phyloP scores from a whole-genome alignment of 1,284 basidiomycete genomes.

The Chiua sp. region DNA sequence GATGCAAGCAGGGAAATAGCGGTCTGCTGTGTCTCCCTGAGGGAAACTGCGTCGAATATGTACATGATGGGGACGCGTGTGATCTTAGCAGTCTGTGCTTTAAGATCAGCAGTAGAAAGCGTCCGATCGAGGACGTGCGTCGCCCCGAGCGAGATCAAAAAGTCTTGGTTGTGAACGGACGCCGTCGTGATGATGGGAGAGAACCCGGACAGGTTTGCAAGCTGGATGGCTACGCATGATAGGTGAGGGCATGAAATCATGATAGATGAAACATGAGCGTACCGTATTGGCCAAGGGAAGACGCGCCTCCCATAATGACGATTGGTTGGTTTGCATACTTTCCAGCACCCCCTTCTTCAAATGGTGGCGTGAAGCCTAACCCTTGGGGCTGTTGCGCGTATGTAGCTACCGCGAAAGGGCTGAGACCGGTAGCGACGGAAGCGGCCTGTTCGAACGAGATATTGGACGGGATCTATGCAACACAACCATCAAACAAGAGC shows the following conservation, averaged over 20 bases:
- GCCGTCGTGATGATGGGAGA: slow-evolving; percentile 59
- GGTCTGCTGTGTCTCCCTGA: slow-evolving; percentile 17
- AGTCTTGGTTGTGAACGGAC: slow-evolving; percentile 49
- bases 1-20: slow-evolving; percentile 14
- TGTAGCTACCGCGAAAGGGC: slow-evolving; percentile 34
- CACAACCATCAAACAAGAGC: neutral
- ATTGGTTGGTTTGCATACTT: slow-evolving; percentile 41
- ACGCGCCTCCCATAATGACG: slow-evolving; percentile 44
- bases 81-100: slow-evolving; percentile 9
- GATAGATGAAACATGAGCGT: neutral
- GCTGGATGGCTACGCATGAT: slow-evolving; percentile 49
- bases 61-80: slow-evolving; percentile 12
- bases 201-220: slow-evolving; percentile 59
- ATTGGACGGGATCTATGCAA: slow-evolving; percentile 19
- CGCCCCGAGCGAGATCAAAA: slow-evolving; percentile 53
- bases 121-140: slow-evolving; percentile 53
- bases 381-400: slow-evolving; percentile 26
- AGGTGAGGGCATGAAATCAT: neutral
- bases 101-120: slow-evolving; percentile 11
- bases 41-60: slow-evolving; percentile 26
- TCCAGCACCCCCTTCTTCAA: slow-evolving; percentile 25
- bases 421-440: slow-evolving; percentile 32
- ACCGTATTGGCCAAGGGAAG: slow-evolving; percentile 45
- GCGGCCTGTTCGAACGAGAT: slow-evolving; percentile 50
- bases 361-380: slow-evolving; percentile 23